Evolutionary conservation across 371 early-diverging fungal genomes (phyloP).

Genomic region (Mortierella sp.): DNA sequence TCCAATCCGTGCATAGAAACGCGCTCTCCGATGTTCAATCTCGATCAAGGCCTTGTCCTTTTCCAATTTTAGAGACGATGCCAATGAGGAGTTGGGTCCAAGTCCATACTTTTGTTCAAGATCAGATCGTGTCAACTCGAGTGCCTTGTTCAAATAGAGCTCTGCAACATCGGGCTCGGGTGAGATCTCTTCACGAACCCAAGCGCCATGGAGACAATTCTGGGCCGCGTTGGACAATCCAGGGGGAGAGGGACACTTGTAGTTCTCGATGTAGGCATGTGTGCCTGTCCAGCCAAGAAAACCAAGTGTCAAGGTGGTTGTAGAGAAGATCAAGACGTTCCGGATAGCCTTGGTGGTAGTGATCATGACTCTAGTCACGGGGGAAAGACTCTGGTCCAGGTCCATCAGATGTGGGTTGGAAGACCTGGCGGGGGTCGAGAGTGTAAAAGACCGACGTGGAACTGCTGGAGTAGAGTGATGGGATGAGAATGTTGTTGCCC

Average conservation of each 20-base stretch:
- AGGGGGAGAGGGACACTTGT: slow-evolving; percentile 44
- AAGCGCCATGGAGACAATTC: slow-evolving; percentile 44
- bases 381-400: slow-evolving; percentile 6
- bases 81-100: not conserved
- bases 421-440: not conserved
- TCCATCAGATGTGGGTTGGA: not conserved
- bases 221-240: slow-evolving; percentile 22
- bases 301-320: slow-evolving; percentile 25
- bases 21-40: slow-evolving; percentile 33
- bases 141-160: slow-evolving; percentile 27
- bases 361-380: slow-evolving; percentile 19
- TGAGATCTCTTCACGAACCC: slow-evolving; percentile 45
- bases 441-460: not conserved
- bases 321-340: slow-evolving; percentile 27
- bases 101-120: slow-evolving; percentile 11
- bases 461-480: not conserved
- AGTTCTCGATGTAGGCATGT: slow-evolving; percentile 47
- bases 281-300: slow-evolving; percentile 32
- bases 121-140: slow-evolving; percentile 28
- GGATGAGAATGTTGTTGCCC: not conserved
- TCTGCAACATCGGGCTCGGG: slow-evolving; percentile 40
- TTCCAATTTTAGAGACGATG: slow-evolving; percentile 19
- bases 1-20: slow-evolving; percentile 37
- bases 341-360: slow-evolving; percentile 22
- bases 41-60: slow-evolving; percentile 33